Evolutionary conservation across 1,284 basidiomycete species (phyloP).

Genomic region (Rhodotorula sp.): DNA sequence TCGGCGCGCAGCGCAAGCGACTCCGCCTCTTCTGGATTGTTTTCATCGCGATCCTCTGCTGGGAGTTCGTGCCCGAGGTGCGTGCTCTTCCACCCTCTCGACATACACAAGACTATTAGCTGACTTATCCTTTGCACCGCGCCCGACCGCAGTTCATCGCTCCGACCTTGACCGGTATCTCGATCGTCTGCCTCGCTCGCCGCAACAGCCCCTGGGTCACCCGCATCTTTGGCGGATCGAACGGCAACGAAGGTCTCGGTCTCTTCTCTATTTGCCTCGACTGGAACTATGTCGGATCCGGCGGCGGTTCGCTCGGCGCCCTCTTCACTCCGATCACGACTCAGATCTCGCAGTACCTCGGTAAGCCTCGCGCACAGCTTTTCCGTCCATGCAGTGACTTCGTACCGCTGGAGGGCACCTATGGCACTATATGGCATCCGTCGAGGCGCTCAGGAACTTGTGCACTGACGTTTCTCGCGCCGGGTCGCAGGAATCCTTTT

Average conservation of each 20-base stretch:
- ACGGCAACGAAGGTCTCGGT: constrained; percentile 65
- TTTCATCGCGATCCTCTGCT: constrained; percentile 43
- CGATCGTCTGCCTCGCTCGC: constrained; percentile 61
- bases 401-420: too few species aligned
- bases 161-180: constrained; percentile 46
- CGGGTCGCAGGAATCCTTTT: constrained; percentile 19
- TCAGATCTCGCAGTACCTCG: constrained; percentile 36
- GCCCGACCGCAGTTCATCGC: constrained; percentile 55
- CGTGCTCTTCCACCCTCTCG: too few species aligned
- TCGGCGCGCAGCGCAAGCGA: constrained; percentile 41
- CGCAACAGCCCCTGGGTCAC: constrained; percentile 59
- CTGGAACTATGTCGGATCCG: constrained; percentile 51
- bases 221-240: constrained; percentile 58
- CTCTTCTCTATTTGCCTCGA: constrained; percentile 55
- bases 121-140: background rate
- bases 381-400: too few species aligned
- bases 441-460: too few species aligned
- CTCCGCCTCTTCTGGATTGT: constrained; percentile 44
- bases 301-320: constrained; percentile 39
- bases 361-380: background rate
- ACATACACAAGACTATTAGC: too few species aligned
- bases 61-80: constrained; percentile 45
- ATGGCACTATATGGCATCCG: too few species aligned
- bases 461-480: background rate
- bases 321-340: constrained; percentile 38